Evolutionary conservation across 1,284 basidiomycete genomes (phyloP).

Genomic region (Ustilago esculenta): DNA sequence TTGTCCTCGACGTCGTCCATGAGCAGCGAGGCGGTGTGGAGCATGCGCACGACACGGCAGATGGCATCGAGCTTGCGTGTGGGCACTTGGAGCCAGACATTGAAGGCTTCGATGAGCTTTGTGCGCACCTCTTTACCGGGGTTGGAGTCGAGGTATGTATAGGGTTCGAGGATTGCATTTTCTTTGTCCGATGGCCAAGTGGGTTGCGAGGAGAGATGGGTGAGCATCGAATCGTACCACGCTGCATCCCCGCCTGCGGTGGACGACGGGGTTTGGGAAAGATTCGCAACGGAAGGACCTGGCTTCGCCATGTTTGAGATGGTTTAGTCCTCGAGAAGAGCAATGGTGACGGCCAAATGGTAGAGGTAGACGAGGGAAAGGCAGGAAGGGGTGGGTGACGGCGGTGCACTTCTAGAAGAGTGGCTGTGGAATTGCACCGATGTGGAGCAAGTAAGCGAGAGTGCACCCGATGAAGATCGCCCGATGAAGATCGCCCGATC

Average conservation of each 20-base stretch:
- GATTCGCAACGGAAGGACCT: constrained; percentile 38
- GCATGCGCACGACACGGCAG: constrained; percentile 84
- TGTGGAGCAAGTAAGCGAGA: constrained; percentile 2
- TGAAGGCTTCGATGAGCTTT: constrained; percentile 92
- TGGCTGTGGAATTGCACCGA: not conserved
- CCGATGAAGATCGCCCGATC: too few relatives aligned
- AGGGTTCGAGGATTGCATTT: constrained; percentile 77
- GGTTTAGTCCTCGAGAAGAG: too few relatives aligned
- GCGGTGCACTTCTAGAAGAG: too few relatives aligned
- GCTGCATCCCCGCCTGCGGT: constrained; percentile 35
- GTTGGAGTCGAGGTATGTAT: constrained; percentile 81
- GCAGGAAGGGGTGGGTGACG: too few relatives aligned
- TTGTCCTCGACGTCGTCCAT: constrained; percentile 98
- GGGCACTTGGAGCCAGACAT: constrained; percentile 87
- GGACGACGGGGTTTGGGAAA: constrained; percentile 40
- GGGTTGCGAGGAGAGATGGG: constrained; percentile 54
- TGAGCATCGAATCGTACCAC: constrained; percentile 64
- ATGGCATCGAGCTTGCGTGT: constrained; percentile 78
- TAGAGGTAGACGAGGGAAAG: too few relatives aligned
- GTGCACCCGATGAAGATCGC: too few relatives aligned
- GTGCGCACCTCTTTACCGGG: constrained; percentile 94
- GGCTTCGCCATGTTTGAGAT: constrained; percentile 14
- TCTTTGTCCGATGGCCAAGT: constrained; percentile 69
- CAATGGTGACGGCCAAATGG: too few relatives aligned
- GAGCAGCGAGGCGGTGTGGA: constrained; percentile 91